Conservation (phyloP, 2,329 filamentous ascomycete species). For the Aspergillus tanneri region DNA sequence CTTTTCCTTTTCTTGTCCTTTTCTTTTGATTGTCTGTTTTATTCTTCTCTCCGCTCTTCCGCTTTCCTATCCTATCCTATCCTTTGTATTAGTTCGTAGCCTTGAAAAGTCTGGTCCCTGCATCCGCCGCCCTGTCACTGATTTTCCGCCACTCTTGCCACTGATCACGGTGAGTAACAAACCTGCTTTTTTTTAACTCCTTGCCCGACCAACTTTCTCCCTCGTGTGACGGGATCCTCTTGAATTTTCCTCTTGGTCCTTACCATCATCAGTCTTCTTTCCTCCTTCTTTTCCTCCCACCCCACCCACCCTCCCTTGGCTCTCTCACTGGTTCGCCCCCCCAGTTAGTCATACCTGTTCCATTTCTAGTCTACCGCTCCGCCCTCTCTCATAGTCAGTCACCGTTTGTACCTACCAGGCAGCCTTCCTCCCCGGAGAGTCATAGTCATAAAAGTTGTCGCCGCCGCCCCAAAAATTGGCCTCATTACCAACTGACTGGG, state of each 20-base stretch:
- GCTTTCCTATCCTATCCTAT: conserved; percentile 4
- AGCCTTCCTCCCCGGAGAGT: conserved; percentile 13
- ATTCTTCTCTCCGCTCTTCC: conserved; percentile 2
- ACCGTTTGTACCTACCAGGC: conserved; percentile 10
- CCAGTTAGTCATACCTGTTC: conserved; percentile 10
- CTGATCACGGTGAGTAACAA: conserved; percentile 19
- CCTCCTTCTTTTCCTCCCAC: background rate
- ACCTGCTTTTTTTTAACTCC: conserved; percentile 6
- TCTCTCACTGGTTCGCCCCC: conserved; percentile 13
- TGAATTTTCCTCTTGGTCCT: too few species aligned
- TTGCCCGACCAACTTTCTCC: conserved; percentile 3
- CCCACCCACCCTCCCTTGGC: background rate
- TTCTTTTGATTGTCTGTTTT: background rate
- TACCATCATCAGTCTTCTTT: too few species aligned
- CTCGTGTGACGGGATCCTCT: too few species aligned
- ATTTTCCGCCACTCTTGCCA: conserved; percentile 24
- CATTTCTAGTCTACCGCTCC: conserved; percentile 13
- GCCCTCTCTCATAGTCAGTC: conserved; percentile 16
- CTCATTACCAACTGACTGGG: background rate
- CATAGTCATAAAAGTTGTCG: conserved; percentile 3
- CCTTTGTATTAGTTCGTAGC: conserved; percentile 8
- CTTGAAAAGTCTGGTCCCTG: conserved; percentile 21
- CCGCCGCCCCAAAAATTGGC: background rate
- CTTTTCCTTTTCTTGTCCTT: background rate
- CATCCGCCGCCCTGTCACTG: conserved; percentile 19